These are phyloP conservation scores for Pittosporum tobira DNA, from an alignment of 129 eudicot species.

Conservation along the genomic window DNA sequence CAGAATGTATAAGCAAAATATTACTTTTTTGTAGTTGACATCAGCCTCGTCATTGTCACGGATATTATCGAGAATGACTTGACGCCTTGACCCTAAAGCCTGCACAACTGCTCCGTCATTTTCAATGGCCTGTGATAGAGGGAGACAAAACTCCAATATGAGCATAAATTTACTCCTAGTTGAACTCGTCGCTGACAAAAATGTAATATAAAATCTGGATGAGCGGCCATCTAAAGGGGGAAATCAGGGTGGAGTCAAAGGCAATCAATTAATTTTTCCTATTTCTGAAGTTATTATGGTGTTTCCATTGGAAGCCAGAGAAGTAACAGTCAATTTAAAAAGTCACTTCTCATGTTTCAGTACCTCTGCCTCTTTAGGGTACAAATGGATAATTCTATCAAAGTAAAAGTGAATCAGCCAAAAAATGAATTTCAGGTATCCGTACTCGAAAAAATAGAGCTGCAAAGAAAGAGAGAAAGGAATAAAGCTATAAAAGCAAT, in stretches of 20 bases:
- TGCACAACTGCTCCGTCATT: slow-evolving; percentile 67
- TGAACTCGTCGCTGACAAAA: neutral
- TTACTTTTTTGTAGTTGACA: slow-evolving; percentile 58
- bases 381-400: neutral
- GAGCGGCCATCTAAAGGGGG: neutral
- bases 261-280: neutral
- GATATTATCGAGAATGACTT: slow-evolving; percentile 78
- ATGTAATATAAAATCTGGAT: neutral
- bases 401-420: neutral
- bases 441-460: neutral
- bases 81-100: slow-evolving; percentile 70
- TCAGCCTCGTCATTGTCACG: slow-evolving; percentile 92
- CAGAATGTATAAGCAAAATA: neutral
- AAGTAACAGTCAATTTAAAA: neutral
- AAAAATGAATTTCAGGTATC: neutral
- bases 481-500: neutral
- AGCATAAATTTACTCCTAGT: neutral
- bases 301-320: neutral
- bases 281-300: neutral
- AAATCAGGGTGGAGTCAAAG: neutral
- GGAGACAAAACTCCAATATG: slow-evolving; percentile 6
- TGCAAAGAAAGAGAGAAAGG: neutral
- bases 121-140: slow-evolving; percentile 43
- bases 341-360: neutral
- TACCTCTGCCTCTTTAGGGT: neutral